These are phyloP conservation scores for Capsaspora owczarzaki DNA, from an alignment of 78 protist genomes.

Conservation along the genomic window DNA sequence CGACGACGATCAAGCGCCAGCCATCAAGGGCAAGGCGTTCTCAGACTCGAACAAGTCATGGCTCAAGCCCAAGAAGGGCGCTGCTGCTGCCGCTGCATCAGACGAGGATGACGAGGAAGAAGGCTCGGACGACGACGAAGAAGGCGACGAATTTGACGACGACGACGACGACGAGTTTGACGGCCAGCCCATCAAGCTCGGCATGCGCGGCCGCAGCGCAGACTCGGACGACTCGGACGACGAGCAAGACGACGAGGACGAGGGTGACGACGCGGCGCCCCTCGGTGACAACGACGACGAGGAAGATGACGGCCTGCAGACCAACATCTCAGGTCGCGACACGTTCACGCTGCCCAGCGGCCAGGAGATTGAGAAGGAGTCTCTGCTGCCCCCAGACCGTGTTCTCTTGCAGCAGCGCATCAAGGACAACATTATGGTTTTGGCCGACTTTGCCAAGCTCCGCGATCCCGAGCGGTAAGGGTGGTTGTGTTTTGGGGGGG, in stretches of 20 bases:
- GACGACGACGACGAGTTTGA: too few species aligned
- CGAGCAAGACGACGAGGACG: too few species aligned
- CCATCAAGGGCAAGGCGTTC: too few species aligned
- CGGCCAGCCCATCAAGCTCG: too few species aligned
- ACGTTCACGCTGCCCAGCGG: conserved; percentile 10
- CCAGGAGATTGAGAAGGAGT: background rate
- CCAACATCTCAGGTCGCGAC: background rate
- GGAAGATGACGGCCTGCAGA: conserved; percentile 27
- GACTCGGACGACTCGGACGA: too few species aligned
- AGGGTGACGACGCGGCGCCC: background rate
- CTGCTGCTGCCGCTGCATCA: too few species aligned
- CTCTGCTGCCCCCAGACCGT: conserved; percentile 32
- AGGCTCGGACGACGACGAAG: background rate
- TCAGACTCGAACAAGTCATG: too few species aligned
- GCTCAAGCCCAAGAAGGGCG: background rate
- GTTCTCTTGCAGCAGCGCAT: conserved; percentile 46
- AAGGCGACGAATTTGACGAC: background rate
- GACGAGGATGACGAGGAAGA: background rate
- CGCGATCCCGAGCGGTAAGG: conserved; percentile 14
- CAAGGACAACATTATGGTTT: conserved; percentile 31
- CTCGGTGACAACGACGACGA: conserved; percentile 21
- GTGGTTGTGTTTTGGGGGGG: conserved; percentile 79
- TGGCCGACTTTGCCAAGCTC: conserved; percentile 25
- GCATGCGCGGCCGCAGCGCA: too few species aligned
- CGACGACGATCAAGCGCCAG: background rate